These are phyloP conservation scores for Penicillium herquei DNA, from an alignment of 495 filamentous ascomycete genomes.

Conservation along the genomic window DNA sequence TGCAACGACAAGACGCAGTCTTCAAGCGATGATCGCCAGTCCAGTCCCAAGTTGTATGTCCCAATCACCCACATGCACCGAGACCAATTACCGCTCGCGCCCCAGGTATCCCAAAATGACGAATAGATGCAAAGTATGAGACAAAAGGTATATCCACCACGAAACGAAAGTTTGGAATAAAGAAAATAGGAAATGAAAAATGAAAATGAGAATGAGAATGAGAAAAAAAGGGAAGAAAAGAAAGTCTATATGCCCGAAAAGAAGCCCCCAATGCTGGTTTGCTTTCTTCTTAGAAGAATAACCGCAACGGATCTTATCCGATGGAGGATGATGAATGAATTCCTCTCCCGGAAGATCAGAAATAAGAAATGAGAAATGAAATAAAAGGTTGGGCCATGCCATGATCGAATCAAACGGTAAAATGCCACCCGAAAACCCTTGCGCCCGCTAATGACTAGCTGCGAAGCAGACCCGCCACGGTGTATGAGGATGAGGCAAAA, in stretches of 20 bases:
- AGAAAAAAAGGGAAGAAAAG: constrained; percentile 7
- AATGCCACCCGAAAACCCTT: constrained; percentile 39
- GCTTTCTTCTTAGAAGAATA: neutral
- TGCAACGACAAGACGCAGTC: too few species aligned
- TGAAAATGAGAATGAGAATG: neutral
- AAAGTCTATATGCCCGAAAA: constrained; percentile 21
- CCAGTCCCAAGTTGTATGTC: neutral
- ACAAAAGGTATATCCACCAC: neutral
- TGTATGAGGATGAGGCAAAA: constrained; percentile 30
- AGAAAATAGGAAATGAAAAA: neutral
- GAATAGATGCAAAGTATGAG: constrained; percentile 3
- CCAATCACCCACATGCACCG: constrained; percentile 2
- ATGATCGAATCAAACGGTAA: constrained; percentile 20
- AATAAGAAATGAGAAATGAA: constrained; percentile 11
- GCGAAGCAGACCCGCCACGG: constrained; percentile 34
- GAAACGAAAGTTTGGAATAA: neutral
- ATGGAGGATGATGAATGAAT: neutral
- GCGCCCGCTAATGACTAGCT: constrained; percentile 48
- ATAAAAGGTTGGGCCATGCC: constrained; percentile 20
- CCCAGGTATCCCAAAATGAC: constrained; percentile 2
- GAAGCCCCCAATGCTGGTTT: neutral
- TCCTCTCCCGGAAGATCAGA: neutral
- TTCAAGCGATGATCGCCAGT: neutral
- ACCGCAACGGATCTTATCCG: neutral
- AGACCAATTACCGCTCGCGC: constrained; percentile 1